Evolutionary conservation across 805 yeast genomes (phyloP).

Genomic region (Wickerhamomyces chaumierensis): DNA sequence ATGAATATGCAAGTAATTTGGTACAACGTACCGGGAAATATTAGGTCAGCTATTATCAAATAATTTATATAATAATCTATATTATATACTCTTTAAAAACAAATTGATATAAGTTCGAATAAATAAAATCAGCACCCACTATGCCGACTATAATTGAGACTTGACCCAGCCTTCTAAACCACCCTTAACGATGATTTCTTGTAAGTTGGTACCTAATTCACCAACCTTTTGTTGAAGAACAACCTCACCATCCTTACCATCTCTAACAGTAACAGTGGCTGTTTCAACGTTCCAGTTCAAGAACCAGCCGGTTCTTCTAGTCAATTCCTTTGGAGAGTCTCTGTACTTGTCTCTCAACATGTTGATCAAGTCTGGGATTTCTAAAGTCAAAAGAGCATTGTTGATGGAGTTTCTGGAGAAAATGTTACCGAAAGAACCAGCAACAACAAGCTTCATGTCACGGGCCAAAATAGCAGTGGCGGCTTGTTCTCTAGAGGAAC

Average conservation of each 20-base stretch:
- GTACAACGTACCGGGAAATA: no score
- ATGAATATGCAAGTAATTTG: no score
- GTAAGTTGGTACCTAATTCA: constrained; percentile 88
- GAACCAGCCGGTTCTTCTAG: constrained; percentile 91
- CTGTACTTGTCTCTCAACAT: constrained; percentile 60
- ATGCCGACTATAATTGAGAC: constrained; percentile 36
- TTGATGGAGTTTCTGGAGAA: constrained; percentile 93
- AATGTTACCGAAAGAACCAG: constrained; percentile 96
- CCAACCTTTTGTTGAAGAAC: constrained; percentile 83
- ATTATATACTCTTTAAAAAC: no score
- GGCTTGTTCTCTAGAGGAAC: constrained; percentile 98
- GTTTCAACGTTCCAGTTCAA: constrained; percentile 88
- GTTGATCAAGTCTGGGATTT: constrained; percentile 78
- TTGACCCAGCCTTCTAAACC: constrained; percentile 98
- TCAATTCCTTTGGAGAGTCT: constrained; percentile 51
- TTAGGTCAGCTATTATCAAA: no score
- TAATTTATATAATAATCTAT: no score
- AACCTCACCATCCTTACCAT: constrained; percentile 40
- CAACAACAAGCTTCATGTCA: constrained; percentile 84
- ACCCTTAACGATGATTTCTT: constrained; percentile 93
- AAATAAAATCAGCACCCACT: neutral
- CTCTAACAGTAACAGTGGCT: constrained; percentile 70
- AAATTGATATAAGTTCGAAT: neutral
- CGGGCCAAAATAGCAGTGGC: constrained; percentile 96
- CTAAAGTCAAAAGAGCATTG: constrained; percentile 88